A percentile compares a stretch with the other conserved stretches of the same genome.
These are phyloP conservation scores for Crepidotus variabilis DNA, from an alignment of 768 basidiomycete genomes.

Conservation along the genomic window DNA sequence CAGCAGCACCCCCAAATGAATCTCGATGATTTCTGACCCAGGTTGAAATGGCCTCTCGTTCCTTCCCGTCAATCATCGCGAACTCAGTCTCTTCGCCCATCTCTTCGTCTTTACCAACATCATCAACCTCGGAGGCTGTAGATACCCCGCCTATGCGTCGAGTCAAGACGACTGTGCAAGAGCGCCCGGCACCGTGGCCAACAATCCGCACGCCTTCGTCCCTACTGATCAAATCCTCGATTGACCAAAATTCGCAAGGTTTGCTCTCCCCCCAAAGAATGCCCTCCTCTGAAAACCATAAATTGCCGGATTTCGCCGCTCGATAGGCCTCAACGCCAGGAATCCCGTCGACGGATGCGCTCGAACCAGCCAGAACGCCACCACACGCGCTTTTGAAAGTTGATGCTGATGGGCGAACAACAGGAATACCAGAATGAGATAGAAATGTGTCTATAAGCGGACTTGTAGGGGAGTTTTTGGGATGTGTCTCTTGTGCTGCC, in stretches of 20 bases:
- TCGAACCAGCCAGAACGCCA: conserved; percentile 26
- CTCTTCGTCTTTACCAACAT: conserved; percentile 31
- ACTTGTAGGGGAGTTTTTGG: conserved; percentile 54
- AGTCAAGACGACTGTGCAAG: conserved; percentile 57
- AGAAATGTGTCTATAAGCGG: conserved; percentile 50
- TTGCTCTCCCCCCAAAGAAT: conserved; percentile 74
- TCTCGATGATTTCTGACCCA: conserved; percentile 62
- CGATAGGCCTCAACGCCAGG: conserved; percentile 69
- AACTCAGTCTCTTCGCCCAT: conserved; percentile 62
- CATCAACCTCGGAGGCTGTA: background rate
- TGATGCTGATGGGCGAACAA: conserved; percentile 44
- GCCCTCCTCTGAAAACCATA: conserved; percentile 70
- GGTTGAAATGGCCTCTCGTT: conserved; percentile 58
- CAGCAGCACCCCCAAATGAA: conserved; percentile 45
- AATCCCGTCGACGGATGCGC: conserved; percentile 38
- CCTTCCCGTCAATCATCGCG: conserved; percentile 66
- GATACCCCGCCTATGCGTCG: conserved; percentile 23
- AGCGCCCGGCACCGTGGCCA: conserved; percentile 65
- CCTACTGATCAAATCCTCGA: conserved; percentile 50
- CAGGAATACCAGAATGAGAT: conserved; percentile 34
- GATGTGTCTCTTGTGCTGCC: conserved; percentile 23
- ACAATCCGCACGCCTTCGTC: conserved; percentile 49
- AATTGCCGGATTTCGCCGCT: conserved; percentile 63
- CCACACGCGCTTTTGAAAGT: conserved; percentile 56
- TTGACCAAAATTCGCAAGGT: conserved; percentile 74